phyloP scores from a whole-genome alignment of 345 rosid species.

The Bruguiera sexangula region DNA sequence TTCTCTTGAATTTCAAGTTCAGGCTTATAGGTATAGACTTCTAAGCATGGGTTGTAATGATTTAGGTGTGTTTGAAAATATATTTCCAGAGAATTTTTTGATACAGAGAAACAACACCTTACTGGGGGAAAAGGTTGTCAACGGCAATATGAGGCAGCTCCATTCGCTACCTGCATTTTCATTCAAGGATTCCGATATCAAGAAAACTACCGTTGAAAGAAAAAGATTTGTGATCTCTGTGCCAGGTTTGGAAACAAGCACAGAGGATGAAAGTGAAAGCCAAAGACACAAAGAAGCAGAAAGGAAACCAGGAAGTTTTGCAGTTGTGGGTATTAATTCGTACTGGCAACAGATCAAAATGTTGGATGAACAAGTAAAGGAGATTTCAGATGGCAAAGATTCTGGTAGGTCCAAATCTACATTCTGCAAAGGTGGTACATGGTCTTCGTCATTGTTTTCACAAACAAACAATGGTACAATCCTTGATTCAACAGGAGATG shows the following conservation, averaged over 20 bases:
- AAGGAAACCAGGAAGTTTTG: slow-evolving; percentile 22
- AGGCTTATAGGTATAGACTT: slow-evolving; percentile 67
- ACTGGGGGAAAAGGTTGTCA: slow-evolving; percentile 23
- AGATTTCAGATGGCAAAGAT: slow-evolving; percentile 36
- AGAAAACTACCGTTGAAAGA: slow-evolving; percentile 18
- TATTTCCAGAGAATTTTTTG: slow-evolving; percentile 44
- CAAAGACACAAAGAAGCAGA: slow-evolving; percentile 30
- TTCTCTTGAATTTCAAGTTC: slow-evolving; percentile 77
- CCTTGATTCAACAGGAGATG: slow-evolving; percentile 30
- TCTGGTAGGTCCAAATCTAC: slow-evolving; percentile 23
- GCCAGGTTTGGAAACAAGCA: slow-evolving; percentile 13
- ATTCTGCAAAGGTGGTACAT: slow-evolving; percentile 33
- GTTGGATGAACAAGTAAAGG: slow-evolving; percentile 50
- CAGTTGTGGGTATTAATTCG: slow-evolving; percentile 37
- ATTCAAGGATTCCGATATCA: slow-evolving; percentile 25
- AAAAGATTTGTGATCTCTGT: slow-evolving; percentile 14
- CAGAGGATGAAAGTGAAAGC: slow-evolving; percentile 22
- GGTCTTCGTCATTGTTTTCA: slow-evolving; percentile 38
- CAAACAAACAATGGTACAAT: slow-evolving; percentile 28
- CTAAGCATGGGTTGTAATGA: slow-evolving; percentile 69
- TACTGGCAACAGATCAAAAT: slow-evolving; percentile 61
- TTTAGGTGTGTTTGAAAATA: slow-evolving; percentile 38
- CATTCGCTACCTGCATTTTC: slow-evolving; percentile 33
- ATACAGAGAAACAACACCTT: slow-evolving; percentile 31
- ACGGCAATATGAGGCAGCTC: slow-evolving; percentile 29